A percentile compares a stretch with the other conserved stretches of the same genome.
Evolutionary conservation across 805 yeast species (phyloP).

Genomic region (Pichia eremophila): DNA sequence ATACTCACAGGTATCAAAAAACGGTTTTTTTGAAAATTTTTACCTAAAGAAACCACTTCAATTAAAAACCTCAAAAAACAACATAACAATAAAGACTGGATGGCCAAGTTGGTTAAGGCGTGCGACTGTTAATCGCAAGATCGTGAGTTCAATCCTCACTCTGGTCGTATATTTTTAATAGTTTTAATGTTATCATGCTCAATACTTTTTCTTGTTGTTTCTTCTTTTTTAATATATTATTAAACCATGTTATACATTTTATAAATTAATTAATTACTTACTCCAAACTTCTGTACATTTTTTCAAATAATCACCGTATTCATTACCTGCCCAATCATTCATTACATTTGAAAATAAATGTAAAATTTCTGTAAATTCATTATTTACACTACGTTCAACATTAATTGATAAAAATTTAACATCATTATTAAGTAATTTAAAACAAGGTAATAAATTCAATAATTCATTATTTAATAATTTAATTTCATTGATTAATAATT

Average conservation of each 20-base stretch:
- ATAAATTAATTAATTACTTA: neutral
- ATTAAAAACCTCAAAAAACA: no score
- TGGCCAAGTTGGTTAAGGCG: slow-evolving; percentile 56
- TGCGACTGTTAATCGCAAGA: slow-evolving; percentile 59
- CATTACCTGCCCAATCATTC: slow-evolving; percentile 18
- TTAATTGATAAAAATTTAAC: slow-evolving; percentile 34
- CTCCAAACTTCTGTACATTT: slow-evolving; percentile 13
- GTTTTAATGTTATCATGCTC: no score
- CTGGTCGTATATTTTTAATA: slow-evolving; percentile 32
- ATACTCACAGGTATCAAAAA: no score
- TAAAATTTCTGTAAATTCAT: slow-evolving; percentile 12
- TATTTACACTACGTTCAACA: slow-evolving; percentile 31
- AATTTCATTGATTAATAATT: slow-evolving; percentile 11
- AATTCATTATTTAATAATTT: slow-evolving; percentile 16
- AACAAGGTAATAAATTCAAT: slow-evolving; percentile 40
- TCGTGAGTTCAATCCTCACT: slow-evolving; percentile 54
- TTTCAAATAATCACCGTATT: slow-evolving; percentile 17
- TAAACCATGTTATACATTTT: no score
- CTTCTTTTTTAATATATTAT: no score
- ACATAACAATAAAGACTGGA: slow-evolving; percentile 27
- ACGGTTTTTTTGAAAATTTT: no score
- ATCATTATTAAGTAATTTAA: slow-evolving; percentile 34
- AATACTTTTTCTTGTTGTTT: no score
- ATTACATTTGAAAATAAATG: slow-evolving; percentile 11
- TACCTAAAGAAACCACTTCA: no score